Evolutionary conservation across 2,329 filamentous ascomycete species (phyloP), one percentile per base, ranked within the genome.

Genomic region (Zymoseptoria ardabiliae): DNA sequence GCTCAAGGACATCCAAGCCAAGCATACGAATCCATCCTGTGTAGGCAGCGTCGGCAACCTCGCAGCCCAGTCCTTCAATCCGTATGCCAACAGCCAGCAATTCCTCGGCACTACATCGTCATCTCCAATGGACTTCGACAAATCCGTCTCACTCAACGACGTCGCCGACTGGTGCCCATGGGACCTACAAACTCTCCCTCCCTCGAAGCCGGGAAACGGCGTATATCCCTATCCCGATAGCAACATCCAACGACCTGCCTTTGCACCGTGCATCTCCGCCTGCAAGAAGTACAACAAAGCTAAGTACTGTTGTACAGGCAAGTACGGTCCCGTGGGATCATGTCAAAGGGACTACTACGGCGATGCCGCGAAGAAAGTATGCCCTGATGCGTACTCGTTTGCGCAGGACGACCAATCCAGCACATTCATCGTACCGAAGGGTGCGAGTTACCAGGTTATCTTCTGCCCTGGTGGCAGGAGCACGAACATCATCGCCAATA

Each of bases 361-460:
- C 65, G 82, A 78, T 60, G 78, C 79, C 10, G 88, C 89, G 56
- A 94, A 95, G 77, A 76, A 75, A 3, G 81, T 93, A 11, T 95
- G 90, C 70, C 90, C 90, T 0, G 90, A 95, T 74, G 90, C 90
- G 2, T 95, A 94, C 75, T 90, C 87, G 69, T 95, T 83, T 71
- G 79, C 82, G n/a, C 83, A 81, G 63, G 81, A 84, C 65, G 82
- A 84, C 63, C 77, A 81, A 64, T 78, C 75, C 10, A 82, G 80
- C 21, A 83, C 81, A 1, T 84, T 84, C 70, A 81, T 83, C 66
- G 79, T 82, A 35, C 79, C 79, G 3, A 74, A 77, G 35, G 89
- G 90, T 19, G 88, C 87, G 21, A 89, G 89, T 0, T 94, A 89
- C 79, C 85, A 92, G 71, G 81, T 94, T 13, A 81, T 88, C 9